Percentiles rank a stretch among this genome's conserved stretches.
Conservation (phyloP, 1,284 basidiomycete genomes). For the Ganoderma lucidum region DNA sequence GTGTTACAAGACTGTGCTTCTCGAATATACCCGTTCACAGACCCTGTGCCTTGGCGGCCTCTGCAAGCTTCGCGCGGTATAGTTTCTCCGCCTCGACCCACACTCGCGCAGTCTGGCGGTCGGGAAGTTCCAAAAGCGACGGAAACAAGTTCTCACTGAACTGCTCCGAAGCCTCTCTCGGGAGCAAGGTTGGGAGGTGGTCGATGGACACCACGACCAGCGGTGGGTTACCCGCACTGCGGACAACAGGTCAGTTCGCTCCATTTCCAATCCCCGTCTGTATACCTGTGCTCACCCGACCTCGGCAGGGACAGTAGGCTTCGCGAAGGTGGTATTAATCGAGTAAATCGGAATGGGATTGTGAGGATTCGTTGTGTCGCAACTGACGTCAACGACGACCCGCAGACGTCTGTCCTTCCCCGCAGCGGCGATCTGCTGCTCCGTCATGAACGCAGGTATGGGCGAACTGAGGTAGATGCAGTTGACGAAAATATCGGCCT, state of each 20-base stretch:
- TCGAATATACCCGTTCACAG: slow-evolving; percentile 24
- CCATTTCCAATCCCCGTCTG: neutral
- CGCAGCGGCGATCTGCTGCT: slow-evolving; percentile 77
- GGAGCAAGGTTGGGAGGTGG: slow-evolving; percentile 95
- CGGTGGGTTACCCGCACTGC: slow-evolving; percentile 64
- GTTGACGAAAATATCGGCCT: slow-evolving; percentile 99
- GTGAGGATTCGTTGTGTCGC: slow-evolving; percentile 99
- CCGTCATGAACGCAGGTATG: slow-evolving; percentile 91
- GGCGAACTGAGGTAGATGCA: slow-evolving; percentile 96
- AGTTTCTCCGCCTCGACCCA: slow-evolving; percentile 93
- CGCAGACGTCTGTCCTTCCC: slow-evolving; percentile 77
- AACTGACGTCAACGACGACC: slow-evolving; percentile 97
- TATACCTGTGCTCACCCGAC: slow-evolving; percentile 63
- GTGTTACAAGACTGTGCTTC: slow-evolving; percentile 12
- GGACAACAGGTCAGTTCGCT: slow-evolving; percentile 20
- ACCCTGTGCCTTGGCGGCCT: slow-evolving; percentile 58
- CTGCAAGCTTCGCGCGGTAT: slow-evolving; percentile 81
- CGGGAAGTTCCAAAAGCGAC: slow-evolving; percentile 82
- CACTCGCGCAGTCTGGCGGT: slow-evolving; percentile 73
- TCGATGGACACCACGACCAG: slow-evolving; percentile 96
- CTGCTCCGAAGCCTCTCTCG: slow-evolving; percentile 96
- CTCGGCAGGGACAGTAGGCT: slow-evolving; percentile 91
- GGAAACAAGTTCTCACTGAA: slow-evolving; percentile 93
- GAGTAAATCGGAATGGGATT: slow-evolving; percentile 98
- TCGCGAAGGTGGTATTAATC: slow-evolving; percentile 95